phyloP scores from a whole-genome alignment of 1,284 basidiomycete species.

The Malassezia slooffiae region DNA sequence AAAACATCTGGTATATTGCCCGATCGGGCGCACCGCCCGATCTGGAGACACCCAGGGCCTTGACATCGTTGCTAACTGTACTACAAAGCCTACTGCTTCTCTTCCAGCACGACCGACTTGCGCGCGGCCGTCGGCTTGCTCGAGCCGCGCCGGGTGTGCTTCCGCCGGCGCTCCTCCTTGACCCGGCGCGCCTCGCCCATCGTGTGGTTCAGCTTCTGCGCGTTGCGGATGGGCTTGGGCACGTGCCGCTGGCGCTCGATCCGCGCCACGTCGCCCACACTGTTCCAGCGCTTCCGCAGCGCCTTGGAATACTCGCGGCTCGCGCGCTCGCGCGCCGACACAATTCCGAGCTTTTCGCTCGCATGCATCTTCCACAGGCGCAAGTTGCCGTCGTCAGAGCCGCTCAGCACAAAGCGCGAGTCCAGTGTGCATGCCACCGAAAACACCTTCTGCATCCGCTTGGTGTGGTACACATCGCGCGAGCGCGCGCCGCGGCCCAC shows the following conservation, averaged over 20 bases:
- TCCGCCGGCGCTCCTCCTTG: constrained; percentile 82
- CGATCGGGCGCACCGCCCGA: no score
- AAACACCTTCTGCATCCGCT: constrained; percentile 86
- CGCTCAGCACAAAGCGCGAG: constrained; percentile 80
- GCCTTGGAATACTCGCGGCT: constrained; percentile 84
- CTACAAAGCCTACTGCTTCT: constrained; percentile 24
- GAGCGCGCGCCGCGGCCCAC: constrained; percentile 64
- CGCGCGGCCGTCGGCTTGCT: constrained; percentile 83
- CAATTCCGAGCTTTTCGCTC: constrained; percentile 78
- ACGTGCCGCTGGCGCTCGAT: constrained; percentile 74
- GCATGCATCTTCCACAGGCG: constrained; percentile 93
- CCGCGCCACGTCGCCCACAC: constrained; percentile 60
- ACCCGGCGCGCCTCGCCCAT: constrained; percentile 80
- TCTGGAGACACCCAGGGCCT: no score
- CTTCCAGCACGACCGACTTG: constrained; percentile 50
- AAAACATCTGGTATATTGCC: no score
- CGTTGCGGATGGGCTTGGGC: constrained; percentile 79
- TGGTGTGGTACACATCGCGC: constrained; percentile 91
- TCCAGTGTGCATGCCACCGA: constrained; percentile 63
- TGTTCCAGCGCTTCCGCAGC: constrained; percentile 76
- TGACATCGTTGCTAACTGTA: no score
- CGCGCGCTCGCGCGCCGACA: constrained; percentile 82
- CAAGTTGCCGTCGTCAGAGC: constrained; percentile 93
- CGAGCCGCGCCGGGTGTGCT: constrained; percentile 58
- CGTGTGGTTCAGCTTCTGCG: constrained; percentile 73